Conservation (phyloP, 495 filamentous ascomycete species). For the Hypoxylon intermedium region DNA sequence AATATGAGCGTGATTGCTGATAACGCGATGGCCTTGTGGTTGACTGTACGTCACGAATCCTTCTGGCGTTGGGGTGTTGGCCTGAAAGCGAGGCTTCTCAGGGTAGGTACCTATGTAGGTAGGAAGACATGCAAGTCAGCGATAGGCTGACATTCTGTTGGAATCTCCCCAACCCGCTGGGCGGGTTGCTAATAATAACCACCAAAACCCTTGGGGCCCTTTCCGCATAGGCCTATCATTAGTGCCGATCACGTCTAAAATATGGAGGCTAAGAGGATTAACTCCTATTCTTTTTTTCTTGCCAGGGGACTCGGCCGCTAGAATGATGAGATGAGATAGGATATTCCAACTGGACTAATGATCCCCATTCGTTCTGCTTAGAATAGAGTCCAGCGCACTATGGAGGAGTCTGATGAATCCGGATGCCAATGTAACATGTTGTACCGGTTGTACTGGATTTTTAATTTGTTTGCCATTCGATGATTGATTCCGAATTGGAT, state of each 20-base stretch:
- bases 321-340: constrained; percentile 18
- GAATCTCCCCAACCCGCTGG: constrained; percentile 10
- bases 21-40: not conserved
- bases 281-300: not conserved
- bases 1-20: constrained; percentile 7
- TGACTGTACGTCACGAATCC: constrained; percentile 26
- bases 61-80: not conserved
- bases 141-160: constrained; percentile 25
- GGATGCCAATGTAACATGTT: constrained; percentile 13
- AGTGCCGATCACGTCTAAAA: constrained; percentile 13
- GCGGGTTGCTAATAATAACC: constrained; percentile 36
- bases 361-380: constrained; percentile 13
- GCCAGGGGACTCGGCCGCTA: constrained; percentile 25
- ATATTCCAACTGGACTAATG: constrained; percentile 11
- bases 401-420: constrained; percentile 19
- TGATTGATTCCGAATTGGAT: constrained; percentile 19
- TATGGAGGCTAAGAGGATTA: constrained; percentile 28
- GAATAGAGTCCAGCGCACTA: too few species aligned
- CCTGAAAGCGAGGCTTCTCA: constrained; percentile 18
- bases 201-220: constrained; percentile 11
- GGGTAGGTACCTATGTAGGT: too few species aligned
- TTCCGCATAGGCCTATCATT: constrained; percentile 16
- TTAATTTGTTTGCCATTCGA: constrained; percentile 3
- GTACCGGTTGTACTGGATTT: constrained; percentile 1
- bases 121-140: constrained; percentile 31